Conservation (phyloP, 208 protist genomes). For the Giardia duodenalis region DNA sequence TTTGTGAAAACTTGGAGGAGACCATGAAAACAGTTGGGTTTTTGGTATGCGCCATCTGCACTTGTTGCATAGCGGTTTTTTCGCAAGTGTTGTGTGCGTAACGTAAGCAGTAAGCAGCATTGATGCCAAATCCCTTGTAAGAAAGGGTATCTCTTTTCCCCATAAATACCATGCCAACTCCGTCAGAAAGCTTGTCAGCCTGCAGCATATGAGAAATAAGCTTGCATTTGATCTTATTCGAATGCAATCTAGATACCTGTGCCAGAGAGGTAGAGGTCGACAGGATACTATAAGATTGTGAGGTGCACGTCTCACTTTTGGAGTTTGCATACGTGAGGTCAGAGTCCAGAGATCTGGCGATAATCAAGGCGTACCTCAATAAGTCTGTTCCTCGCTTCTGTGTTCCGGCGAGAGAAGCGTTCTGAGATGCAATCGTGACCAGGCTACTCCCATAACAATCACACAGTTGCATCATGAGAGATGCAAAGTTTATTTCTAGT, state of each 20-base stretch:
- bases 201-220: neutral
- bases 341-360: no score
- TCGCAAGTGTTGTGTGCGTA: neutral
- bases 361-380: no score
- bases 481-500: no score
- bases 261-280: neutral
- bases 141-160: neutral
- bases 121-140: neutral
- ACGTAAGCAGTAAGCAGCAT: neutral
- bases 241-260: neutral
- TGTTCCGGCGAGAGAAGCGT: no score
- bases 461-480: no score
- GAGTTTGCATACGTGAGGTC: no score
- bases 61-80: neutral
- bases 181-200: neutral
- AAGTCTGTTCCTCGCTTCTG: no score
- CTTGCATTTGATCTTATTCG: neutral
- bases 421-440: no score
- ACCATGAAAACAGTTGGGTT: neutral
- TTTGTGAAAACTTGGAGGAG: neutral
- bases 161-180: neutral
- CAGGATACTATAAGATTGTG: neutral
- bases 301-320: no score
- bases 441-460: no score
- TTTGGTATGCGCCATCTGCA: no score